Base-by-base conservation (phyloP, 805 yeast species). In the Jamesozyma jinghongensis region DNA sequence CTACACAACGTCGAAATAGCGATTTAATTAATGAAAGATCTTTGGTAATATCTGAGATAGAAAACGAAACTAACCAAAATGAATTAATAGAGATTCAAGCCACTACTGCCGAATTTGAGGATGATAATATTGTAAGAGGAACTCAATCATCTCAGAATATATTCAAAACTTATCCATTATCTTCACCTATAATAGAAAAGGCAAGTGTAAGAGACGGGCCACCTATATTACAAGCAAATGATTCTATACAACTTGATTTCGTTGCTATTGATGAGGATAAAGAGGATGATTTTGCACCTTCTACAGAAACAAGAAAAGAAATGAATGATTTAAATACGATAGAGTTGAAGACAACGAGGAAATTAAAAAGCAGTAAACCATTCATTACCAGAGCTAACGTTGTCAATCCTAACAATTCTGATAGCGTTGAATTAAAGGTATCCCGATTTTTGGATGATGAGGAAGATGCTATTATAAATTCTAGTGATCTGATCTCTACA, bases 391-490 rank as follows among this genome's bases (percentile, higher is more conserved):
- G n/a, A 28, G 31, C 5, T 12, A n/a, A 12, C 14, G 13, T 12
- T 12, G 7, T 28, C 6, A 28, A 11, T 5, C 6, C 13, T 5
- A 12, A n/a, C n/a, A 28, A 6, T 28, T 28, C 6, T 27, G 40
- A 45, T 14, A 31, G 36, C 1, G 42, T 53, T 26, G 52, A 47
- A 16, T 34, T 53, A 28, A 42, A 51, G 19, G 30, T 51, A 8
- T 32, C 45, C 3, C 36, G 41, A 29, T 45, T 50, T 30, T 38
- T 50, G 18, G 43, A 43, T 8, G 50, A 45, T 13, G 42, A 30
- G 25, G 16, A n/a, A 18, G 7, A 25, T 14, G 19, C 16, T 19
- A 13, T 19, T 4, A n/a, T 18, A 13, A 14, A 32, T 11, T 14
- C 35, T 4, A 19, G 26, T 13, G 25, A 17, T 5, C 14, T 18